A percentile compares a stretch with the other conserved stretches of the same genome.
Evolutionary conservation across 306 rosid genomes (phyloP).

Genomic region (Mimosa pudica): DNA sequence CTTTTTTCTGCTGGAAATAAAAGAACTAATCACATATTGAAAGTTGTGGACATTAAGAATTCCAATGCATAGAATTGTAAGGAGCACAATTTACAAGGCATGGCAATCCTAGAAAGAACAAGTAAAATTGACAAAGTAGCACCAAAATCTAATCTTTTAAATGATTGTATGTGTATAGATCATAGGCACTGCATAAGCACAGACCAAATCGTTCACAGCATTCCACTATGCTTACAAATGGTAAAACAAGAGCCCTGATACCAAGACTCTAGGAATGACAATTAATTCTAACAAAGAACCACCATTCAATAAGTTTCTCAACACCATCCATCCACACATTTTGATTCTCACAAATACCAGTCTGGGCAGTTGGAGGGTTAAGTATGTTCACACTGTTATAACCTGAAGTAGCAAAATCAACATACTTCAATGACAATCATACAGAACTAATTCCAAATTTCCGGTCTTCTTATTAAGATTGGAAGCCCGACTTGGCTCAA

Average conservation of each 20-base stretch:
- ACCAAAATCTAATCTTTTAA: slow-evolving; percentile 33
- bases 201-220: slow-evolving; percentile 14
- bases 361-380: not conserved
- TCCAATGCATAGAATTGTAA: slow-evolving; percentile 3
- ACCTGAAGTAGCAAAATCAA: not conserved
- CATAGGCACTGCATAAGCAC: slow-evolving; percentile 10
- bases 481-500: no score
- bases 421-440: not conserved
- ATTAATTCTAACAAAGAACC: not conserved
- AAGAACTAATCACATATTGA: slow-evolving; percentile 32
- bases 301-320: not conserved
- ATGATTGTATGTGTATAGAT: slow-evolving; percentile 12
- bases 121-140: slow-evolving; percentile 23
- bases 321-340: not conserved
- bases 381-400: not conserved
- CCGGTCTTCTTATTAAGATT: no score
- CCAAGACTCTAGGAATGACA: not conserved
- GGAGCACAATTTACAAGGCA: not conserved
- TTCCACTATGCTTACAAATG: slow-evolving; percentile 23
- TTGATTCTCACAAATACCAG: not conserved
- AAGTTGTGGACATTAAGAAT: slow-evolving; percentile 19
- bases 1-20: slow-evolving; percentile 70
- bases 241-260: slow-evolving; percentile 27
- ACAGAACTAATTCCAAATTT: not conserved
- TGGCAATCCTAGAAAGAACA: slow-evolving; percentile 18